phyloP scores from a whole-genome alignment of 2,329 filamentous ascomycete species.

The Drechslerella stenobrocha region DNA sequence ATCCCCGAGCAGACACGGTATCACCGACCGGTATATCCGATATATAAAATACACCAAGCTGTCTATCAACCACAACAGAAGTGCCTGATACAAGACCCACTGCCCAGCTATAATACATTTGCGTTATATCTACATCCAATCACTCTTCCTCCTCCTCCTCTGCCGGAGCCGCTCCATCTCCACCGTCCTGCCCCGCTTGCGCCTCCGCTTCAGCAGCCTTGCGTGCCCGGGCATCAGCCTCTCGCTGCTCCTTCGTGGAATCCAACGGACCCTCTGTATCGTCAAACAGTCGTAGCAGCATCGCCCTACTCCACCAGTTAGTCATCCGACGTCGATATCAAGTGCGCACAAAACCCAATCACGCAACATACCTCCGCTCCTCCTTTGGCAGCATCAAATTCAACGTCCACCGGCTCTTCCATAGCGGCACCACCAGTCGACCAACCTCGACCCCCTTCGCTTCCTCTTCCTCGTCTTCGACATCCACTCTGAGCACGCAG shows the following conservation, averaged over 20 bases:
- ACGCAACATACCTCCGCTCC: slow-evolving; percentile 64
- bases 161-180: slow-evolving; percentile 52
- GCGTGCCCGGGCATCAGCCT: slow-evolving; percentile 55
- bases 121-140: slow-evolving; percentile 49
- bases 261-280: slow-evolving; percentile 84
- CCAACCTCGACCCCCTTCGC: slow-evolving; percentile 57
- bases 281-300: slow-evolving; percentile 88
- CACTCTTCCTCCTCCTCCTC: slow-evolving; percentile 55
- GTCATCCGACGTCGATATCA: not conserved
- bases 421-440: slow-evolving; percentile 82
- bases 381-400: slow-evolving; percentile 99
- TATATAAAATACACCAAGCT: no score
- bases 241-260: slow-evolving; percentile 62
- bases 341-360: not conserved
- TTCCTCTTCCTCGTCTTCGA: slow-evolving; percentile 62
- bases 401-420: slow-evolving; percentile 87
- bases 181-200: no score
- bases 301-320: slow-evolving; percentile 62
- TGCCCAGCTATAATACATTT: not conserved
- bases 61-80: no score
- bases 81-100: no score
- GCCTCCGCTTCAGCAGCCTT: slow-evolving; percentile 41
- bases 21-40: no score
- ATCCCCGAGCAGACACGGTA: no score
- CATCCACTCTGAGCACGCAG: slow-evolving; percentile 82